These are phyloP conservation scores for Eleusine indica DNA, from an alignment of 176 grass and related monocot genomes.

Conservation along the genomic window DNA sequence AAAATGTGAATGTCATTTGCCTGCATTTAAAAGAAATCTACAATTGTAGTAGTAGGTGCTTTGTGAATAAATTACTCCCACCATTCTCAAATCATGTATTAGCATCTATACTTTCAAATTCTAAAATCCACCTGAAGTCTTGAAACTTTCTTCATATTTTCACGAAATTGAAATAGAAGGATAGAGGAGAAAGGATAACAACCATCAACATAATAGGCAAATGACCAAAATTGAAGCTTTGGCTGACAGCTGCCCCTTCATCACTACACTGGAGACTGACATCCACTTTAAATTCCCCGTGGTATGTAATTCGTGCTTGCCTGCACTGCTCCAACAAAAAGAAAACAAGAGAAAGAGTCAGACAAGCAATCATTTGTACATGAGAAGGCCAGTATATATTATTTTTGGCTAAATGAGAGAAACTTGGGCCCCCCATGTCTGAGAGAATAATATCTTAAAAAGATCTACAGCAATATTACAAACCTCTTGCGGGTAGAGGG, in stretches of 20 bases:
- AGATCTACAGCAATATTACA: constrained; percentile 8
- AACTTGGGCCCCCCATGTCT: neutral
- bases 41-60: neutral
- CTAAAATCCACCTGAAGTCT: constrained; percentile 14
- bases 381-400: neutral
- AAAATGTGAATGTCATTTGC: neutral
- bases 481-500: constrained; percentile 75
- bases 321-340: constrained; percentile 65
- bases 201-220: constrained; percentile 98
- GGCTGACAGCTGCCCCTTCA: constrained; percentile 49
- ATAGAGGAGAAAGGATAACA: constrained; percentile 29
- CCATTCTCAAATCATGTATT: neutral
- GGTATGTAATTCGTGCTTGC: constrained; percentile 65
- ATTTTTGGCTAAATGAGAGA: constrained; percentile 6
- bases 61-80: neutral
- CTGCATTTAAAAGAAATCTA: neutral
- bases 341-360: constrained; percentile 36
- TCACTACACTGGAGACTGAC: constrained; percentile 61
- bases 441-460: constrained; percentile 13
- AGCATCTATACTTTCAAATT: neutral
- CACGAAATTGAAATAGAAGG: neutral
- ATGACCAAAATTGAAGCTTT: constrained; percentile 74
- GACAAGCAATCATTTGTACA: neutral
- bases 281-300: constrained; percentile 67
- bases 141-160: neutral